These are phyloP conservation scores for Gelatoporia subvermispora DNA, from an alignment of 768 basidiomycete genomes.

Conservation along the genomic window DNA sequence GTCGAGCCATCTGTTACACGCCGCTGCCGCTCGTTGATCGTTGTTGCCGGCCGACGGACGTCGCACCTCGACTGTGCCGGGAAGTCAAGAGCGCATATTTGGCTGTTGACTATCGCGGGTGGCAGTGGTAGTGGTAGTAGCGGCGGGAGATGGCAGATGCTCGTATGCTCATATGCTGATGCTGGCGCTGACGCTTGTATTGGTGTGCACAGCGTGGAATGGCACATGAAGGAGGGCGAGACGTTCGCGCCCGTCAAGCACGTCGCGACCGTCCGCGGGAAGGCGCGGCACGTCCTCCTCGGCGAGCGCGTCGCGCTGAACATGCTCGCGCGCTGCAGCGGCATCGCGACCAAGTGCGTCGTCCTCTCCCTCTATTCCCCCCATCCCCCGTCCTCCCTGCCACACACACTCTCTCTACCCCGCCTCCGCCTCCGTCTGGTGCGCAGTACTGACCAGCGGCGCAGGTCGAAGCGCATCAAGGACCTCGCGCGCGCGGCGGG, in stretches of 20 bases:
- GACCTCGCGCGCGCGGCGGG: slow-evolving; percentile 75
- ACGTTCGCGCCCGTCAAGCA: slow-evolving; percentile 75
- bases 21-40: not conserved
- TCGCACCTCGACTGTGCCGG: too few species aligned
- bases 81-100: not conserved
- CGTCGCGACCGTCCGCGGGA: slow-evolving; percentile 88
- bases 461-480: slow-evolving; percentile 77
- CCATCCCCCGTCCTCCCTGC: not conserved
- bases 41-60: not conserved
- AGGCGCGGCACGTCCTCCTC: slow-evolving; percentile 80
- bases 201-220: slow-evolving; percentile 65
- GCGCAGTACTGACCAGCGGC: not conserved
- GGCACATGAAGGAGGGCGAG: slow-evolving; percentile 87
- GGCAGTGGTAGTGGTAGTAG: too few species aligned
- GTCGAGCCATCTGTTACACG: not conserved
- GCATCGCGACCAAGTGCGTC: slow-evolving; percentile 89
- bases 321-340: slow-evolving; percentile 89
- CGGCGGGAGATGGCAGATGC: too few species aligned
- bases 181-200: not conserved
- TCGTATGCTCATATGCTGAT: too few species aligned
- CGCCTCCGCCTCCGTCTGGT: not conserved
- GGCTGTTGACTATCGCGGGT: too few species aligned
- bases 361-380: not conserved
- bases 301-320: slow-evolving; percentile 94
- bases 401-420: slow-evolving; percentile 4